Evolutionary conservation across 2,329 filamentous ascomycete genomes (phyloP), one percentile per base, ranked within the genome.

Genomic region (Trichoderma citrinoviride): DNA sequence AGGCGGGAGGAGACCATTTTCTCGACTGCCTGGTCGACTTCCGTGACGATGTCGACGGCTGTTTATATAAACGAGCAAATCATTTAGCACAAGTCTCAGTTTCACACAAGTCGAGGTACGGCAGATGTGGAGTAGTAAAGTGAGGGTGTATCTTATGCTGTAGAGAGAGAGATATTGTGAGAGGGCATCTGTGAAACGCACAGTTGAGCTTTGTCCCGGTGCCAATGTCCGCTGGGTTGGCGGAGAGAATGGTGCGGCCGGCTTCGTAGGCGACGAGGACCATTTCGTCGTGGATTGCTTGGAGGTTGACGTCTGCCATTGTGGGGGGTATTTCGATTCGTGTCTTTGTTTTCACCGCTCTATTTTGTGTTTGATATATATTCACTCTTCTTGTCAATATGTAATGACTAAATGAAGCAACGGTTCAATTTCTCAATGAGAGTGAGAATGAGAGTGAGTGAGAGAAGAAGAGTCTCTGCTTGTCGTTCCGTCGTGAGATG

Each of bases 31-130:
- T 86, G 82, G 77, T 90, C 87, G 21, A 85, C 84, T 73, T 90
- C 87, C 25, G 87, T 90, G 47, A 90, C 87, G 57, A 90, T 84
- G 73, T 90, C 87, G 71, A 85, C 85, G 61, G 87, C 87, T 89
- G 69, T 21, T 10, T 23, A 17, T 25, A 21, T 14, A 15, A 54
- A n/a, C n/a, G n/a, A n/a, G n/a, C n/a, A n/a, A n/a, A n/a, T n/a
- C n/a, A n/a, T n/a, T n/a, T n/a, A n/a, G n/a, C n/a, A n/a, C n/a
- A n/a, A n/a, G n/a, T n/a, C n/a, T n/a, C n/a, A n/a, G n/a, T n/a
- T n/a, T n/a, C n/a, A n/a, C n/a, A n/a, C n/a, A n/a, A n/a, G n/a
- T n/a, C n/a, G n/a, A n/a, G n/a, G n/a, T n/a, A n/a, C n/a, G n/a
- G n/a, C n/a, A n/a, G n/a, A n/a, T n/a, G n/a, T n/a, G n/a, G n/a